Percentiles rank a stretch among this genome's conserved stretches.
Evolutionary conservation across 139 green algal genomes (phyloP).

Genomic region (Picochlorum sp.): DNA sequence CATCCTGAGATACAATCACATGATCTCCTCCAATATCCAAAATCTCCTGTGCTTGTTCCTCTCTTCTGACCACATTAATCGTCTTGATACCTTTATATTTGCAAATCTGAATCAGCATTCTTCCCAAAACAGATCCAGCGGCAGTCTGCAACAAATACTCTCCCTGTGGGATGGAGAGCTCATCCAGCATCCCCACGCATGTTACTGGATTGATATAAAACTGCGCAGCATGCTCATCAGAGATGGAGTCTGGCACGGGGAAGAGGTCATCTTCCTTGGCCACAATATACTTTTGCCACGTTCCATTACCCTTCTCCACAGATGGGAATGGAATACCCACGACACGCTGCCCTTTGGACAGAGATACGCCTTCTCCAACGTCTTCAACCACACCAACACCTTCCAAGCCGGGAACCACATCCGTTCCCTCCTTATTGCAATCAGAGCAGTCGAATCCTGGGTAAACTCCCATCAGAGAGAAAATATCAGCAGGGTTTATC

Average conservation of each 20-base stretch:
- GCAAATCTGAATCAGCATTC: slow-evolving; percentile 29
- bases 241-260: slow-evolving; percentile 26
- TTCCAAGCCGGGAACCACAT: slow-evolving; percentile 29
- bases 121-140: slow-evolving; percentile 38
- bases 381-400: slow-evolving; percentile 30
- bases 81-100: slow-evolving; percentile 33
- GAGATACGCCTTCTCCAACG: slow-evolving; percentile 14
- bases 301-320: slow-evolving; percentile 26
- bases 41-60: slow-evolving; percentile 27
- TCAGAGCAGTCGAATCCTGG: slow-evolving; percentile 31
- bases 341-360: slow-evolving; percentile 34
- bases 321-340: slow-evolving; percentile 22
- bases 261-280: slow-evolving; percentile 23
- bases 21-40: slow-evolving; percentile 28
- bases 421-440: not conserved
- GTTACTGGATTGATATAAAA: slow-evolving; percentile 38
- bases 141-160: slow-evolving; percentile 44
- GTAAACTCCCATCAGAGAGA: slow-evolving; percentile 34
- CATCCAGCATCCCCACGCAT: slow-evolving; percentile 35
- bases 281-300: slow-evolving; percentile 36
- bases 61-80: slow-evolving; percentile 40
- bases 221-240: slow-evolving; percentile 33
- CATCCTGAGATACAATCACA: slow-evolving; percentile 23
- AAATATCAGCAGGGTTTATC: slow-evolving; percentile 37
- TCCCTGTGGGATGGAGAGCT: slow-evolving; percentile 25